These are phyloP conservation scores for Ottelia alismoides DNA, from an alignment of 106 monocot species.

Conservation along the genomic window DNA sequence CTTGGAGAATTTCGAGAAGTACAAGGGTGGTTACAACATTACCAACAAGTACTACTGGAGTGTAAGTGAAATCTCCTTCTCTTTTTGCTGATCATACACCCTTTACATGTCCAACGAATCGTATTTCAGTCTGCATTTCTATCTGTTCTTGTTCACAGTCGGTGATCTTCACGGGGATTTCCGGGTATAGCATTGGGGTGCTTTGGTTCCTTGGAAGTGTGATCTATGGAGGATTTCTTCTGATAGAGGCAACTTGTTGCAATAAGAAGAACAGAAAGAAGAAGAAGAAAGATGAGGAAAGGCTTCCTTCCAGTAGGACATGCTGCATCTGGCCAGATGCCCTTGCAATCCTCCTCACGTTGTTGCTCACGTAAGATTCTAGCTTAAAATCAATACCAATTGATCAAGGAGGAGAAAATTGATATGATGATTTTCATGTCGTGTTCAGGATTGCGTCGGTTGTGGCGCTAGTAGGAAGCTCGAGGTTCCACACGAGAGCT, in stretches of 20 bases:
- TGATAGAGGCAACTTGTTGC: too few species aligned
- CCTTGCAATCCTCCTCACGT: slow-evolving; percentile 22
- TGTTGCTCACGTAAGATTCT: slow-evolving; percentile 53
- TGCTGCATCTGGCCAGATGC: slow-evolving; percentile 23
- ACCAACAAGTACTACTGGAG: slow-evolving; percentile 96
- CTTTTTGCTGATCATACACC: background rate
- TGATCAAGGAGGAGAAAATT: too few species aligned
- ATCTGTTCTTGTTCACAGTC: slow-evolving; percentile 67
- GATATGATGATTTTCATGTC: too few species aligned
- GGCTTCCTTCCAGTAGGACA: slow-evolving; percentile 12
- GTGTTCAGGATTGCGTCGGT: slow-evolving; percentile 56
- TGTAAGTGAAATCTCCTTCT: slow-evolving; percentile 26
- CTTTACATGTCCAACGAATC: background rate
- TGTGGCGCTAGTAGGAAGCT: slow-evolving; percentile 44
- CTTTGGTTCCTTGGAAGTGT: slow-evolving; percentile 52
- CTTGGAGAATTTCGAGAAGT: slow-evolving; percentile 51
- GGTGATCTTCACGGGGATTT: slow-evolving; percentile 62
- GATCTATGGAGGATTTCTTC: slow-evolving; percentile 15
- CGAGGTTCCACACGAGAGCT: slow-evolving; percentile 52
- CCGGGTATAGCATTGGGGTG: slow-evolving; percentile 57
- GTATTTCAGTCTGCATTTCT: background rate
- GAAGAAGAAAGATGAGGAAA: slow-evolving; percentile 16
- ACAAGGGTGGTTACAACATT: slow-evolving; percentile 77
- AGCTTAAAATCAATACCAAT: background rate
- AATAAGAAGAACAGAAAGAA: too few species aligned